These are phyloP conservation scores for Leccinellum albellum DNA, from an alignment of 768 basidiomycete genomes.

Conservation along the genomic window DNA sequence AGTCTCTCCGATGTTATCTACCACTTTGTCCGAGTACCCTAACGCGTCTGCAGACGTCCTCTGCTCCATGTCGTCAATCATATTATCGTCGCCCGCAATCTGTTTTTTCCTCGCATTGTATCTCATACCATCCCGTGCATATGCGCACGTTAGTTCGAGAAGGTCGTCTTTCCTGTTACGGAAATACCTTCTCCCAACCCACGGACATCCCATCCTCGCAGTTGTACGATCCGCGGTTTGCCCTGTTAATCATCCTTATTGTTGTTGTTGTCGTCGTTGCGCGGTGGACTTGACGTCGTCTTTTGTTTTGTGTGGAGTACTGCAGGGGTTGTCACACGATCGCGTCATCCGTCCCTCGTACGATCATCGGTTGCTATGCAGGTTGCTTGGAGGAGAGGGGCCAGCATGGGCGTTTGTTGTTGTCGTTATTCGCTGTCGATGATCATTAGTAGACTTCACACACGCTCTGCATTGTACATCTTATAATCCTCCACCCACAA, in stretches of 20 bases:
- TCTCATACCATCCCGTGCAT: constrained; percentile 34
- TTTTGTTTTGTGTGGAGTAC: constrained; percentile 10
- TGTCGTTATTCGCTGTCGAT: background rate
- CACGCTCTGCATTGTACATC: constrained; percentile 28
- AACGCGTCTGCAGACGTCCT: constrained; percentile 12
- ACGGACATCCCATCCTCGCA: constrained; percentile 16
- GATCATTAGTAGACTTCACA: constrained; percentile 20
- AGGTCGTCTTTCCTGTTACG: background rate
- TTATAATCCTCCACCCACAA: constrained; percentile 1
- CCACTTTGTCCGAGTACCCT: background rate
- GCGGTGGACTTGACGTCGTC: background rate
- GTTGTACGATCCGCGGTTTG: constrained; percentile 26
- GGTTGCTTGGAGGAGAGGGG: constrained; percentile 19
- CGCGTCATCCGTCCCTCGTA: constrained; percentile 2
- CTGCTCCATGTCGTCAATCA: constrained; percentile 29
- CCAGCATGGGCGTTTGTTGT: background rate
- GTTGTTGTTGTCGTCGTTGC: constrained; percentile 3
- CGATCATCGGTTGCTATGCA: constrained; percentile 21
- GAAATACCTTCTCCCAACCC: background rate
- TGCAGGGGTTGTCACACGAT: constrained; percentile 2
- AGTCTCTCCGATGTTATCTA: constrained; percentile 1
- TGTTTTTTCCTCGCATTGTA: constrained; percentile 27
- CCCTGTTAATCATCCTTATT: constrained; percentile 5
- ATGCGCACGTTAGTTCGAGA: constrained; percentile 30
- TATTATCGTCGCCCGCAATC: constrained; percentile 30